Evolutionary conservation across 2,329 filamentous ascomycete species (phyloP).

Genomic region (Aureobasidium sp.): DNA sequence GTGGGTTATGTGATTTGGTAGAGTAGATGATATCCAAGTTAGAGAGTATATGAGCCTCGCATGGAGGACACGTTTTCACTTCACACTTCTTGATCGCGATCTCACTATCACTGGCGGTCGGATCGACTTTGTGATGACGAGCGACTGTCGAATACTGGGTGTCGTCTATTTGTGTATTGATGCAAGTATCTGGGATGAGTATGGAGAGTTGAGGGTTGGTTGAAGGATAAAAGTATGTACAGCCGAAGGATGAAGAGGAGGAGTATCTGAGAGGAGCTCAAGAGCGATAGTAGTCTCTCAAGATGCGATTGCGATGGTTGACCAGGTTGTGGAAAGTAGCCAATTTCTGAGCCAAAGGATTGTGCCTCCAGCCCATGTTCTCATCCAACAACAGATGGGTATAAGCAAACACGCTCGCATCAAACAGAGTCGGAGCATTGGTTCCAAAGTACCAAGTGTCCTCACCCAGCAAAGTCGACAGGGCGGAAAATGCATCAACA

Average conservation of each 20-base stretch:
- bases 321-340: conserved; percentile 55
- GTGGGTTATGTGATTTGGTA: background rate
- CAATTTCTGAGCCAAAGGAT: conserved; percentile 52
- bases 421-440: conserved; percentile 62
- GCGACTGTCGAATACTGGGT: background rate
- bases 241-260: background rate
- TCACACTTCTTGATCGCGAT: background rate
- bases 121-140: background rate
- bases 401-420: conserved; percentile 86
- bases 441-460: conserved; percentile 56
- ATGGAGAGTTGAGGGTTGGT: background rate
- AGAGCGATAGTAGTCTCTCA: conserved; percentile 40
- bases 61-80: background rate
- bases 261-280: background rate
- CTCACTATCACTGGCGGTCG: background rate
- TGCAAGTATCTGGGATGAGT: background rate
- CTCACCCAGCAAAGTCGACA: conserved; percentile 52
- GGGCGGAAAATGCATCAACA: conserved; percentile 54
- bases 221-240: background rate
- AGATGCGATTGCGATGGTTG: conserved; percentile 54
- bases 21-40: background rate
- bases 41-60: background rate
- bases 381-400: conserved; percentile 70
- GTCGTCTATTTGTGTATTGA: background rate
- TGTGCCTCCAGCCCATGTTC: conserved; percentile 56